Percentiles rank a stretch among this genome's conserved stretches.
Conservation (phyloP, 495 filamentous ascomycete genomes). For the Melanomma pulvis-pyrius region DNA sequence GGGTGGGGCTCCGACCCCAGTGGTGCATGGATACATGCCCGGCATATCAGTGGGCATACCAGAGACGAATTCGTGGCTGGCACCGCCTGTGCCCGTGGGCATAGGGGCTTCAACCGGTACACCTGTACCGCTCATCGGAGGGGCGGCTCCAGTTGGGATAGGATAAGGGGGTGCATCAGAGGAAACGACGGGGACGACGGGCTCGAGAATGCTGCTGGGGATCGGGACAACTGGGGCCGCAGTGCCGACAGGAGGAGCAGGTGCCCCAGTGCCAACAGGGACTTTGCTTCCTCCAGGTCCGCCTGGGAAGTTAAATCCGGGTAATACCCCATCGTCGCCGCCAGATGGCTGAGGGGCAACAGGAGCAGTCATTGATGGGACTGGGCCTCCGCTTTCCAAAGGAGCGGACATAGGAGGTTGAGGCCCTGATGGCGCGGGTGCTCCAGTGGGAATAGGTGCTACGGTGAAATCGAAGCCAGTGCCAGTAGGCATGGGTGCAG, state of each 20-base stretch:
- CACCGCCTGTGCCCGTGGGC: background rate
- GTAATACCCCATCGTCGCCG: background rate
- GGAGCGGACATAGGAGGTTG: background rate
- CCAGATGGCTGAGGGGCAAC: background rate
- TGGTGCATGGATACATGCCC: conserved; percentile 1
- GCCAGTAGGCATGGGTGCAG: too few relatives aligned
- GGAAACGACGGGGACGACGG: too few relatives aligned
- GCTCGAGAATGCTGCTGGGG: too few relatives aligned
- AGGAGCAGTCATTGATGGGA: background rate
- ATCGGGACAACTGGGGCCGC: background rate
- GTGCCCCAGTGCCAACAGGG: background rate
- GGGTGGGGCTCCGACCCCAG: background rate
- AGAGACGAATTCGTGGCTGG: background rate
- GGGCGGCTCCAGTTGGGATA: too few relatives aligned
- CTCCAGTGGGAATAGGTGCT: background rate
- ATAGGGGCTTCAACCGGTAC: too few relatives aligned
- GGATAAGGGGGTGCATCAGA: too few relatives aligned
- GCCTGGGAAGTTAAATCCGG: background rate
- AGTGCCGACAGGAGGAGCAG: background rate
- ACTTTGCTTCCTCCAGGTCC: background rate
- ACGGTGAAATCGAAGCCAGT: too few relatives aligned
- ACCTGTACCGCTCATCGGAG: too few relatives aligned
- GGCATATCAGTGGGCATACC: background rate
- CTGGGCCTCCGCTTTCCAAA: background rate
- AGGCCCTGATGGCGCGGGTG: background rate